Base-by-base conservation (phyloP, 2,329 filamentous ascomycete species). In the Mycosphaerella sp. region DNA sequence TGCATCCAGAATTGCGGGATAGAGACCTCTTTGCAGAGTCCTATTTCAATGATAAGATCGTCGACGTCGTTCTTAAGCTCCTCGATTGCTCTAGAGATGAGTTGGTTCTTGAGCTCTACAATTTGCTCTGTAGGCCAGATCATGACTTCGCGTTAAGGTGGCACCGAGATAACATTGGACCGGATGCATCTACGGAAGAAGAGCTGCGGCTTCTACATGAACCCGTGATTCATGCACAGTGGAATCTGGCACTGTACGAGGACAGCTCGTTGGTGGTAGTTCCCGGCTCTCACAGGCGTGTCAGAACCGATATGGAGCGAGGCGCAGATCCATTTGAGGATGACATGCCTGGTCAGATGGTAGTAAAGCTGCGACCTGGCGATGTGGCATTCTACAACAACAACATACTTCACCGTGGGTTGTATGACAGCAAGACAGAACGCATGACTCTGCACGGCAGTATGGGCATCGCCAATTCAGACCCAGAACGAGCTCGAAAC, bases 301-400 rank as follows among this genome's bases (percentile, higher is more conserved):
- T 86, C 30, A 73, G 88, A 40, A 95, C 87, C 0, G 77, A 81
- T 4, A 66, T 61, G 0, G 89, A 95, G 75, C 75, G 87, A 10
- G 68, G 63, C 6, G 87, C 87, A 0, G 80, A 75, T 16, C 83
- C 85, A 0, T 86, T 81, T 61, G 84, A 84, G 59, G 64, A 71
- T 2, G 63, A 72, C 1, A 61, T 93, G 59, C 81, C 83, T 0
- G 80, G 73, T 0, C 83, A 89, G 72, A 64, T 84, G 12, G 70
- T 79, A 3, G 87, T 94, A 13, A 64, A 73, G 64, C 73, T 94
- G 55, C 72, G 79, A 56, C 77, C 87, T 0, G 89, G 89, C 0
- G 89, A 95, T 69, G 81, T 86, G 13, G 86, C 86, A 37, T 95
- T 95, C 63, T 95, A 95, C 66, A 83, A 95, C 68, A 94, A 90